These are phyloP conservation scores for Cairneyella variabilis DNA, from an alignment of 495 filamentous ascomycete genomes.

Conservation along the genomic window DNA sequence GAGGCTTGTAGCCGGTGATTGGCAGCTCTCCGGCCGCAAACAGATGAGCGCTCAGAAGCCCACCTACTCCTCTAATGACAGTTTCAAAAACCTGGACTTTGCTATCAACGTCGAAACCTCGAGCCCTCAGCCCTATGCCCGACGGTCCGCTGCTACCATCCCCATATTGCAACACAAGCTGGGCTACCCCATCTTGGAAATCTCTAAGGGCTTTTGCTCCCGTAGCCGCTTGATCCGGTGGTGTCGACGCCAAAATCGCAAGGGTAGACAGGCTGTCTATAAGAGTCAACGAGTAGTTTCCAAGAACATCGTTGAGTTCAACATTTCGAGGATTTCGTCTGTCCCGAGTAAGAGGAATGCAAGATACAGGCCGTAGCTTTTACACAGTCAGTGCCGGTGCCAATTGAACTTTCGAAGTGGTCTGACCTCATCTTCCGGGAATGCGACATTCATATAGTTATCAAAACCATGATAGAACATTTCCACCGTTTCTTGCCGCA, in stretches of 20 bases:
- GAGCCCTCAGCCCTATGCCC: constrained; percentile 67
- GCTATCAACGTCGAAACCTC: constrained; percentile 92
- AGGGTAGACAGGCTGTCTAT: constrained; percentile 93
- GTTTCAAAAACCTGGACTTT: constrained; percentile 99
- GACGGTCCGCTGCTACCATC: constrained; percentile 68
- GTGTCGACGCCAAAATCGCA: constrained; percentile 79
- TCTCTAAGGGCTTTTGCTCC: constrained; percentile 61
- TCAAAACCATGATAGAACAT: constrained; percentile 98
- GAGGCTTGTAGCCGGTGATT: constrained; percentile 68
- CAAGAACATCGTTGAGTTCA: constrained; percentile 91
- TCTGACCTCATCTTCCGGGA: constrained; percentile 87
- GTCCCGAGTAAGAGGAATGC: constrained; percentile 78
- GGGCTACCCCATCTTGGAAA: constrained; percentile 76
- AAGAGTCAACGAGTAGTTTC: constrained; percentile 93
- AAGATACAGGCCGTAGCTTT: constrained; percentile 79
- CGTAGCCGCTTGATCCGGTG: constrained; percentile 40
- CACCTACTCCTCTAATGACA: constrained; percentile 89
- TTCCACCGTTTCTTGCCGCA: constrained; percentile 71
- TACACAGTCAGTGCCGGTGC: constrained; percentile 9
- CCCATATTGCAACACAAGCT: constrained; percentile 82
- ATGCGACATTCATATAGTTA: constrained; percentile 90
- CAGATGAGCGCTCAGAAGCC: constrained; percentile 85
- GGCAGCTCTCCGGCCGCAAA: constrained; percentile 88
- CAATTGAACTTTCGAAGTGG: constrained; percentile 6
- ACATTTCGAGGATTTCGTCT: constrained; percentile 73